Evolutionary conservation across 345 rosid genomes (phyloP).

Genomic region (Boechera divaricarpa): DNA sequence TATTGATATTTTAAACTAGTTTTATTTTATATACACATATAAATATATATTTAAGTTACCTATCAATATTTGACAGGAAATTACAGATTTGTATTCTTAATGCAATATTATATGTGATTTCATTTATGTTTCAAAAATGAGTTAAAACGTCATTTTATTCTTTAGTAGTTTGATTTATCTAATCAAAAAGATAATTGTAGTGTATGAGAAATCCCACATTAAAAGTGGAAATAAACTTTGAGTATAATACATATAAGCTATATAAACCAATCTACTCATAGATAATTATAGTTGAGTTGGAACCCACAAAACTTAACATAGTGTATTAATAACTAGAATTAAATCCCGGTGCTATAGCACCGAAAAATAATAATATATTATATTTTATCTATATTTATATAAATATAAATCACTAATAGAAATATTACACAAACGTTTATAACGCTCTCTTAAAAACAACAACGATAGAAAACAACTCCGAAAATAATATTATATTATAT

Average conservation of each 20-base stretch:
- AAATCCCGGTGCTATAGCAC: too few species aligned
- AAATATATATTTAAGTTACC: neutral
- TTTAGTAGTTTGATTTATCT: neutral
- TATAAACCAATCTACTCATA: neutral
- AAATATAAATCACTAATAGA: too few species aligned
- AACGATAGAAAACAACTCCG: too few species aligned
- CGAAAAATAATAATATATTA: too few species aligned
- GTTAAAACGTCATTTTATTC: neutral
- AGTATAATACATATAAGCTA: neutral
- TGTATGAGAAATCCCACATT: neutral
- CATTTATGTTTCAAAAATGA: neutral
- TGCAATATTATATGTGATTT: neutral
- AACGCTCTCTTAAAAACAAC: too few species aligned
- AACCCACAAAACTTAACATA: neutral
- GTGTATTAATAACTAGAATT: too few species aligned
- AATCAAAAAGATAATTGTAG: neutral
- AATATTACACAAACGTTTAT: too few species aligned
- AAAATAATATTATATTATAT: too few species aligned
- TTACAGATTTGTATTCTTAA: neutral
- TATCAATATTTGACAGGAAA: too few species aligned
- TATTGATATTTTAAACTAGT: neutral
- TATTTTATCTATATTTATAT: too few species aligned
- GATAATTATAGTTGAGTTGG: neutral
- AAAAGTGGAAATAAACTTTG: neutral
- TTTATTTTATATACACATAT: neutral